A percentile compares a stretch with the other conserved stretches of the same genome.
Conservation (phyloP, 331 rosid genomes). For the Telfairia occidentalis region DNA sequence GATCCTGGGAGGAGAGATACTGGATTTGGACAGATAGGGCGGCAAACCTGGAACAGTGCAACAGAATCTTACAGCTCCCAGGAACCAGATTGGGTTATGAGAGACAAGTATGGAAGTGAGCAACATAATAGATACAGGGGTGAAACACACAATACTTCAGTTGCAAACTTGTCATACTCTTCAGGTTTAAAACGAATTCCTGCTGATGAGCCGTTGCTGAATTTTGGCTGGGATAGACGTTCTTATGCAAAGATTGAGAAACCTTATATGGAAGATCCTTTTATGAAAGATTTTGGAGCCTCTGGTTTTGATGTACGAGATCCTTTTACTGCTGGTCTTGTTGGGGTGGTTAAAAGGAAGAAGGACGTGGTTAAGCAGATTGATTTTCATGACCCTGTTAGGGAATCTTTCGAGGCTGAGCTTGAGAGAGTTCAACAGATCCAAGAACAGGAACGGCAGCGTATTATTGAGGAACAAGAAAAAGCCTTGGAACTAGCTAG, state of each 20-base stretch:
- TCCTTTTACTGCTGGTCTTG: conserved; percentile 43
- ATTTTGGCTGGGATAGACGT: conserved; percentile 77
- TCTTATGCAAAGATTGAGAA: conserved; percentile 49
- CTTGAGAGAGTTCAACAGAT: conserved; percentile 96
- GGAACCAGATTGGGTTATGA: conserved; percentile 30
- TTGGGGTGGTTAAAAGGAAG: conserved; percentile 84
- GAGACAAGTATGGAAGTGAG: conserved; percentile 40
- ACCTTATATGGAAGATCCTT: conserved; percentile 52
- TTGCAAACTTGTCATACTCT: conserved; percentile 41
- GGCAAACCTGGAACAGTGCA: conserved; percentile 50
- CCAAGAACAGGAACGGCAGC: conserved; percentile 87
- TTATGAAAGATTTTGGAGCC: conserved; percentile 51
- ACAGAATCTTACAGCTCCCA: conserved; percentile 37
- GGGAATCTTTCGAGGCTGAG: conserved; percentile 97
- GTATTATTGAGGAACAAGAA: conserved; percentile 73
- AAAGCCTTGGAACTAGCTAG: conserved; percentile 67
- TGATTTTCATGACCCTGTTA: conserved; percentile 85
- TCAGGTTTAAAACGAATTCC: conserved; percentile 51
- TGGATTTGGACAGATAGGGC: conserved; percentile 56
- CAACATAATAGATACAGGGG: conserved; percentile 43
- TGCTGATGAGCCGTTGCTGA: conserved; percentile 62
- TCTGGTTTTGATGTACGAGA: conserved; percentile 67
- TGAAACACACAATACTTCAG: conserved; percentile 37
- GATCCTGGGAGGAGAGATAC: conserved; percentile 47
- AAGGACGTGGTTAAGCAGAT: conserved; percentile 60